A percentile compares a stretch with the other conserved stretches of the same genome.
Evolutionary conservation across 495 filamentous ascomycete genomes (phyloP).

Genomic region (Cercophora sp.): DNA sequence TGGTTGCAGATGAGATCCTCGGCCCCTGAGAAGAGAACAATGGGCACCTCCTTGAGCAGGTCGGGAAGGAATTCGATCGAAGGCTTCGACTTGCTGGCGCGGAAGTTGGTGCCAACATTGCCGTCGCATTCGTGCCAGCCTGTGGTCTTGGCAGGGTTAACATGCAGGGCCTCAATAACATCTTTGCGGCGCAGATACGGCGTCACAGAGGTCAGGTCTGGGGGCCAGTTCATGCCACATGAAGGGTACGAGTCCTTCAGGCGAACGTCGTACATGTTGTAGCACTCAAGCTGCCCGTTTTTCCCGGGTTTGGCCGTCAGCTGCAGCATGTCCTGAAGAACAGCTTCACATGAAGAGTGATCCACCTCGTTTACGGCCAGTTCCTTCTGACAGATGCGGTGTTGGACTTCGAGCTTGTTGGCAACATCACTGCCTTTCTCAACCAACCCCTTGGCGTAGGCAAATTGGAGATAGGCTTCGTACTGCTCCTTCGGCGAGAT

Average conservation of each 20-base stretch:
- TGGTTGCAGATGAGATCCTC: constrained; percentile 97
- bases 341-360: constrained; percentile 62
- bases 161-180: constrained; percentile 73
- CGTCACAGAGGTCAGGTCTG: constrained; percentile 69
- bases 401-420: constrained; percentile 50
- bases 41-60: constrained; percentile 67
- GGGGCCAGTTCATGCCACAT: constrained; percentile 96
- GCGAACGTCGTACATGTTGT: constrained; percentile 95
- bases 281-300: constrained; percentile 53
- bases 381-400: constrained; percentile 55
- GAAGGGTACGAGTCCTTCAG: constrained; percentile 65
- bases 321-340: constrained; percentile 65
- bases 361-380: constrained; percentile 65
- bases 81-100: constrained; percentile 62
- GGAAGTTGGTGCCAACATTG: constrained; percentile 67
- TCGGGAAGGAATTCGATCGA: constrained; percentile 71
- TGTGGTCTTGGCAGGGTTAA: constrained; percentile 72
- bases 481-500: constrained; percentile 89
- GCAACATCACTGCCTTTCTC: constrained; percentile 59
- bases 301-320: constrained; percentile 47
- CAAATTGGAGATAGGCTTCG: constrained; percentile 75
- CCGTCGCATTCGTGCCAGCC: constrained; percentile 93
- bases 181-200: constrained; percentile 83
- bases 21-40: constrained; percentile 88
- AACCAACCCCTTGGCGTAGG: constrained; percentile 69